Base-by-base conservation (phyloP, 164 flowering plant species). In the Magnolia changhungtana region DNA sequence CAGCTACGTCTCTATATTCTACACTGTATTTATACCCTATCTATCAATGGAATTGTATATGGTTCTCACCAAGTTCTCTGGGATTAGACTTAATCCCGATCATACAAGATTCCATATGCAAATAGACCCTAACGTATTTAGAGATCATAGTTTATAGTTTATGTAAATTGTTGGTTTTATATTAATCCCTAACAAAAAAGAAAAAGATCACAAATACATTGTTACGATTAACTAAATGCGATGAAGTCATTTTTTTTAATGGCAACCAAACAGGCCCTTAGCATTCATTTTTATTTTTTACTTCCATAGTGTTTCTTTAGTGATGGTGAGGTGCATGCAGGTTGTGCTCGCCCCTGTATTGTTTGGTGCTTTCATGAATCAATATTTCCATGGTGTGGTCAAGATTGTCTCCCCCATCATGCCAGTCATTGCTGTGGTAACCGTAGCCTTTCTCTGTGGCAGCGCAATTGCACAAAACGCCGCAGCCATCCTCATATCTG, bases 261-360 rank as follows among this genome's bases (percentile, higher is more conserved):
- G 45, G 45, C 45, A 37, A 37, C 45, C 45, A 37, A 37, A 37
- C 45, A 37, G 45, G 45, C 45, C 45, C 45, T 37, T 37, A 37
- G 45, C 45, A 37, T 37, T 37, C 45, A 37, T 37, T 37, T 37
- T 37, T 37, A 37, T 37, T 37, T 37, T 37, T 5, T 37, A 37
- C 45, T n/a, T 21, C 19, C 10, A 13, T 20, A 24, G 27, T 29
- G 45, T 37, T 37, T 67, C 70, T 67, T 55, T 55, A 55, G 61
- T 18, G 71, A 20, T 37, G 3, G 55, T 68, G 7, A 14, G 24
- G 27, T 68, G 63, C 27, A 63, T 19, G 21, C 86, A 92, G 98
- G 95, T 92, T 64, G 98, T 92, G 72, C 97, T 94, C 83, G 91
- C 92, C 73, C 96, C 95, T 51, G 93, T 94, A 7, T 59, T 94